Evolutionary conservation across 108 stramenopile genomes (phyloP), one percentile per base, ranked within the genome.

Genomic region (Skeletonema potamos): DNA sequence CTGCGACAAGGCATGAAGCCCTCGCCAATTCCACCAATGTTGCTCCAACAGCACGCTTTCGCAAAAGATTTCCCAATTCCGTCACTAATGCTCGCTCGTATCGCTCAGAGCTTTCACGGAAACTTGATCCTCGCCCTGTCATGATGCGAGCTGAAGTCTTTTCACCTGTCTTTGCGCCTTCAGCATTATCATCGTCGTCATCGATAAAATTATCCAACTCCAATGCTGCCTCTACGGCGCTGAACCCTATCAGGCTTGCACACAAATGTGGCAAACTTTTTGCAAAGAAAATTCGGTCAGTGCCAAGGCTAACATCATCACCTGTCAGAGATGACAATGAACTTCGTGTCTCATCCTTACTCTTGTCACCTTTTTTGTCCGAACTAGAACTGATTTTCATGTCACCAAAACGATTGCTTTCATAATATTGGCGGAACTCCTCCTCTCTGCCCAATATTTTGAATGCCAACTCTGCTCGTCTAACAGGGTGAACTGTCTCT

Each of bases 361-460:
- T 89, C 20, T 72, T 83, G 65, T 81, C 84, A 54, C 62, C 82
- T 29, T 73, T 73, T 27, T 85, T 87, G 60, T 72, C 72, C 7
- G 54, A 59, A 26, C 81, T 80, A 24, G 61, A 71, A 30, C 84
- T 81, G 51, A 95, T 89, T 82, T 90, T 89, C 65, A 88, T 91
- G 43, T 92, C 94, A 39, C 94, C 94, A 66, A 92, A 95, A 11
- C 94, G 87, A 81, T 95, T 95, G 48, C 87, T 85, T 81, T 95
- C 94, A 62, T 95, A 95, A 44, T 95, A 95, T 61, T 87, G 78
- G 18, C 89, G 85, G 61, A 95, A 95, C 72, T 95, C 94, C 32
- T 95, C 92, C 1, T 85, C 75, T 48, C 82, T 70, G 15, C 94
- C 90, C 60, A 95, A 61, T 22, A 95, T 81, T 46, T 81, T 86